Conservation (phyloP, 2,329 filamentous ascomycete genomes). For the Exophiala spinifera region DNA sequence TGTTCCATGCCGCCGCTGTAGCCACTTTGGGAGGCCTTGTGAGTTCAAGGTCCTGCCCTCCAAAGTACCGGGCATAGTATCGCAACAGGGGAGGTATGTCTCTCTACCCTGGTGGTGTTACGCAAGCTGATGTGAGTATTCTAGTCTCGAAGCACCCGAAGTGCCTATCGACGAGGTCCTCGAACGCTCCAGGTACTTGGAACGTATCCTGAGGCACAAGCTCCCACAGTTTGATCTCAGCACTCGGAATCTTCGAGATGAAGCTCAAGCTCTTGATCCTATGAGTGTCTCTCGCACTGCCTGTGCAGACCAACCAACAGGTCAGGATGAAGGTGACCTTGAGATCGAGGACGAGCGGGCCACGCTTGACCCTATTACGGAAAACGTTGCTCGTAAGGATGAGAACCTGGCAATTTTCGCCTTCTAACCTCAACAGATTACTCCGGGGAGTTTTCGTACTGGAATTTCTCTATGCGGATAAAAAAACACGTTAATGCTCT, state of each 20-base stretch:
- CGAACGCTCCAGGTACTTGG: conserved; percentile 43
- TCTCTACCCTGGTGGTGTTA: too few species aligned
- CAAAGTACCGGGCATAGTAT: conserved; percentile 16
- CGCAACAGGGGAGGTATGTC: too few species aligned
- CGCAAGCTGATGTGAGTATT: conserved; percentile 28
- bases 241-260: conserved; percentile 41
- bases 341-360: conserved; percentile 43
- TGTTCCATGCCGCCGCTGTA: conserved; percentile 53
- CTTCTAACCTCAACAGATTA: conserved; percentile 36
- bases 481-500: conserved; percentile 43
- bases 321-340: conserved; percentile 38
- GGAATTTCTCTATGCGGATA: conserved; percentile 46
- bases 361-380: conserved; percentile 39
- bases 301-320: conserved; percentile 31
- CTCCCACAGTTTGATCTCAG: conserved; percentile 46
- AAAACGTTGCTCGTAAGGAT: conserved; percentile 40
- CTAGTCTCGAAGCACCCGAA: conserved; percentile 33
- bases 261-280: conserved; percentile 44
- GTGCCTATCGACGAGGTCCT: conserved; percentile 32
- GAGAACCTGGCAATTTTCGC: neutral
- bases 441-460: conserved; percentile 45
- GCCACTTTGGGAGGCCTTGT: conserved; percentile 51
- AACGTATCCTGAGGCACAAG: conserved; percentile 49
- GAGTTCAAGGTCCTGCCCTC: conserved; percentile 42
- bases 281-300: neutral